These are phyloP conservation scores for Sarcomyxa edulis DNA, from an alignment of 768 basidiomycete genomes.

Conservation along the genomic window DNA sequence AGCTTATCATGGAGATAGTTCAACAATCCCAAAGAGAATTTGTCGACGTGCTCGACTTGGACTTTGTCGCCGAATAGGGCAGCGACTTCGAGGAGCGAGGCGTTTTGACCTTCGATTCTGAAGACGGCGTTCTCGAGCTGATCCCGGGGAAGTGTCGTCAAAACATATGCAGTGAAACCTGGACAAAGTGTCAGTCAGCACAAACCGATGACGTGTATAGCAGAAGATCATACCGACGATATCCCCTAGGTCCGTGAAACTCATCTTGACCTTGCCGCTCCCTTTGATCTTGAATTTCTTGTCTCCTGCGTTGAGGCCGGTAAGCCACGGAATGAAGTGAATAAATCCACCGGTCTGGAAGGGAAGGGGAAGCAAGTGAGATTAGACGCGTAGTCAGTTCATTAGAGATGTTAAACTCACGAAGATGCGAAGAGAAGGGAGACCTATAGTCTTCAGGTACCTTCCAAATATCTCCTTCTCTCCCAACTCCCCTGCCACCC, in stretches of 20 bases:
- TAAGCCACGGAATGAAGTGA: constrained; percentile 23
- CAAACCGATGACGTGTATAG: neutral
- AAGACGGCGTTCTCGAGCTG: constrained; percentile 23
- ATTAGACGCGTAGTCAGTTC: no score
- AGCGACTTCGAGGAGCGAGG: constrained; percentile 17
- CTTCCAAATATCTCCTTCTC: constrained; percentile 23
- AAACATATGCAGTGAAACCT: constrained; percentile 31
- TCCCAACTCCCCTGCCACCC: constrained; percentile 17
- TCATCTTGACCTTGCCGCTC: constrained; percentile 20
- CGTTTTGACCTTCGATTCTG: constrained; percentile 30
- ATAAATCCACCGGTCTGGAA: constrained; percentile 26
- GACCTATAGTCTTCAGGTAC: constrained; percentile 20
- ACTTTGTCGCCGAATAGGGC: constrained; percentile 14
- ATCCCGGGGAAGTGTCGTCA: constrained; percentile 22
- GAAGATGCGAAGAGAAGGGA: constrained; percentile 24
- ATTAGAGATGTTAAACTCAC: constrained; percentile 14
- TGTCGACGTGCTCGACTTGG: constrained; percentile 9
- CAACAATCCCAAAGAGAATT: constrained; percentile 1
- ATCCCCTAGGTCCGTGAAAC: constrained; percentile 24
- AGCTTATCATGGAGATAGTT: constrained; percentile 4
- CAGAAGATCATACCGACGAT: constrained; percentile 19
- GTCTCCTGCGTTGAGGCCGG: constrained; percentile 17
- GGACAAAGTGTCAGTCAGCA: no score
- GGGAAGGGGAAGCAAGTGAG: neutral
- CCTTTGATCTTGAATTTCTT: no score